Conservation (phyloP, 139 green algal species). For the Coccomyxa sp. region DNA sequence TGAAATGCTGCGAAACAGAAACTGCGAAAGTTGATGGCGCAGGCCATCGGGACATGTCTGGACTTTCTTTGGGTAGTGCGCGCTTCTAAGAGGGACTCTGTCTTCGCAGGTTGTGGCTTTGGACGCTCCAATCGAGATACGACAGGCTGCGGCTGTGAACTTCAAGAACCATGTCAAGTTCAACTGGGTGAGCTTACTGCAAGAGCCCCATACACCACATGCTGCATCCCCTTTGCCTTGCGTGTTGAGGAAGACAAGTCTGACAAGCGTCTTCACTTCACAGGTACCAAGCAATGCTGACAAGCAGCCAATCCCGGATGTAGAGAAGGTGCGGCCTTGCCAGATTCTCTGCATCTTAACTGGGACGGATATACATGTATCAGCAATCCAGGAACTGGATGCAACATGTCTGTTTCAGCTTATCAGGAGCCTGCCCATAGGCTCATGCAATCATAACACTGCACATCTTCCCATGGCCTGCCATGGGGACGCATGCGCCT, state of each 20-base stretch:
- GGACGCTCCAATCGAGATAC: conserved; percentile 62
- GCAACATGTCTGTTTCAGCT: neutral
- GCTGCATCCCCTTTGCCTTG: neutral
- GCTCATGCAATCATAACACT: neutral
- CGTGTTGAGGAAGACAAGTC: neutral
- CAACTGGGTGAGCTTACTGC: conserved; percentile 64
- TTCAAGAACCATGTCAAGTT: conserved; percentile 98
- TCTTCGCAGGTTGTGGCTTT: conserved; percentile 58
- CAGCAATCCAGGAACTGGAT: neutral
- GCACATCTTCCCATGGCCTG: neutral
- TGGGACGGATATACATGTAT: neutral
- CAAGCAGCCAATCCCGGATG: neutral
- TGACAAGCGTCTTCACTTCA: neutral
- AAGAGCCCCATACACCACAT: too few species aligned
- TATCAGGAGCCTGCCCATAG: neutral
- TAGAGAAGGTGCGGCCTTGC: neutral
- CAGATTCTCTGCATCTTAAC: neutral
- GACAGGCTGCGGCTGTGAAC: conserved; percentile 87
- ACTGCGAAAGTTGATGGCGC: neutral
- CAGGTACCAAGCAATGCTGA: conserved; percentile 3
- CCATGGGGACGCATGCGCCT: neutral
- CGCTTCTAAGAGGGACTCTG: neutral
- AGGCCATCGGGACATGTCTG: neutral
- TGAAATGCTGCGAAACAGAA: neutral
- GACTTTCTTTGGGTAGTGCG: neutral